These are phyloP conservation scores for Pseudovirgaria hyperparasitica DNA, from an alignment of 2,329 filamentous ascomycete genomes.

Conservation along the genomic window DNA sequence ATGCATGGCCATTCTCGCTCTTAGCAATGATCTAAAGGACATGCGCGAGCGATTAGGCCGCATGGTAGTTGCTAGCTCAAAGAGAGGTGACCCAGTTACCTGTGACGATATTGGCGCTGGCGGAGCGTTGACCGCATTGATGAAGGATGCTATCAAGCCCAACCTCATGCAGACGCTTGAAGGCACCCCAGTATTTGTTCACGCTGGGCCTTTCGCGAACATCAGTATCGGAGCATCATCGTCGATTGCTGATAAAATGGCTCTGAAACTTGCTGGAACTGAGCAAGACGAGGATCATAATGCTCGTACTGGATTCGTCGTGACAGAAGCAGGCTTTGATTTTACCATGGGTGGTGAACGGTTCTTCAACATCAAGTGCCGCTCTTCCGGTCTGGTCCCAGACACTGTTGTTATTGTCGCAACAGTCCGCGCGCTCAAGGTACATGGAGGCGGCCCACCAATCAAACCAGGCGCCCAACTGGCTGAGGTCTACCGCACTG, in stretches of 20 bases:
- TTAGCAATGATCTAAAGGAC: constrained; percentile 76
- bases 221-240: constrained; percentile 97
- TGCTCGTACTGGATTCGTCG: constrained; percentile 77
- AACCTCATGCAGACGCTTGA: constrained; percentile 98
- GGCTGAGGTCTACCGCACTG: constrained; percentile 78
- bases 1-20: constrained; percentile 94
- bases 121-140: constrained; percentile 82
- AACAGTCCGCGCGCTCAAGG: constrained; percentile 89
- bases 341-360: constrained; percentile 99
- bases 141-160: constrained; percentile 98
- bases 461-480: constrained; percentile 78
- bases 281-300: constrained; percentile 79
- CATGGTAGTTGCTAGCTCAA: constrained; percentile 90
- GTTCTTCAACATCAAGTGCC: constrained; percentile 99
- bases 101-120: constrained; percentile 91
- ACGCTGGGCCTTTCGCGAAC: constrained; percentile 95
- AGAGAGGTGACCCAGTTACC: constrained; percentile 76
- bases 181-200: constrained; percentile 93
- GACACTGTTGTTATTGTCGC: constrained; percentile 93
- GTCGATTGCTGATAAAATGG: constrained; percentile 87
- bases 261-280: constrained; percentile 88
- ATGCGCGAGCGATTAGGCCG: constrained; percentile 87
- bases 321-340: constrained; percentile 96
- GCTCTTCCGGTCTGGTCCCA: constrained; percentile 80
- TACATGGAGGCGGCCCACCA: constrained; percentile 90